A percentile compares a stretch with the other conserved stretches of the same genome.
phyloP scores from a whole-genome alignment of 1,139 yeast species.

The Taphrina flavorubra region DNA sequence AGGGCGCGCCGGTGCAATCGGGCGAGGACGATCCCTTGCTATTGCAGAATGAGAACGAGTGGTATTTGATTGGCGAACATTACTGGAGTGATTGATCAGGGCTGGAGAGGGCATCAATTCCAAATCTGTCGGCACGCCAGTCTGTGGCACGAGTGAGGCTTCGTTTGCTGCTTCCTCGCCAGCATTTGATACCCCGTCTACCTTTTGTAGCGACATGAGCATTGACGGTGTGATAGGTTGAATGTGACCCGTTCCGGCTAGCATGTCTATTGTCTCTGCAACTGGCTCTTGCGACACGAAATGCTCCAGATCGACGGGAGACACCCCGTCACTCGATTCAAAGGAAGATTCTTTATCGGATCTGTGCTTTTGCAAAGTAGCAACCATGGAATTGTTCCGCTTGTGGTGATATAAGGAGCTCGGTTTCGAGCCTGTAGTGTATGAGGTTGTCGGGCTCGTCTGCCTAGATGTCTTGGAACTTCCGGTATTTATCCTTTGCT shows the following conservation, averaged over 20 bases:
- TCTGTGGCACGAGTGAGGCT: background rate
- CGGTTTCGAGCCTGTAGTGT: constrained; percentile 5
- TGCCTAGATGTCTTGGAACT: constrained; percentile 14
- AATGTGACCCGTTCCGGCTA: constrained; percentile 2
- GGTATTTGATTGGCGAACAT: background rate
- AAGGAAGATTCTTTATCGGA: constrained; percentile 25
- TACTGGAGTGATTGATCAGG: background rate
- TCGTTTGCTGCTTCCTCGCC: background rate
- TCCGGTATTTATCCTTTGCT: constrained; percentile 8
- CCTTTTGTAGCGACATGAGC: constrained; percentile 33
- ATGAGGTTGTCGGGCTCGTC: constrained; percentile 18
- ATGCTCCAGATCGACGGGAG: constrained; percentile 26
- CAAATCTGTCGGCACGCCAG: background rate
- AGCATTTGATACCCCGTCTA: background rate
- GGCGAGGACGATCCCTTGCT: constrained; percentile 21
- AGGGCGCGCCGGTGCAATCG: constrained; percentile 25
- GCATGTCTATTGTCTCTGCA: background rate
- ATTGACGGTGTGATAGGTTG: constrained; percentile 40
- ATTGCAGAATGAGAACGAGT: constrained; percentile 4
- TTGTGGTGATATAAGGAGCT: constrained; percentile 17
- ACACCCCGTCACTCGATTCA: constrained; percentile 30
- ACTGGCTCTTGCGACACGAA: background rate
- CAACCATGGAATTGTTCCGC: constrained; percentile 12
- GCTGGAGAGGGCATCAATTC: constrained; percentile 22
- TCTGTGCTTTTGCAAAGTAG: background rate